Percentiles rank a stretch among this genome's conserved stretches.
These are phyloP conservation scores for Tremellales sp. DNA, from an alignment of 1,284 basidiomycete species.

Conservation along the genomic window DNA sequence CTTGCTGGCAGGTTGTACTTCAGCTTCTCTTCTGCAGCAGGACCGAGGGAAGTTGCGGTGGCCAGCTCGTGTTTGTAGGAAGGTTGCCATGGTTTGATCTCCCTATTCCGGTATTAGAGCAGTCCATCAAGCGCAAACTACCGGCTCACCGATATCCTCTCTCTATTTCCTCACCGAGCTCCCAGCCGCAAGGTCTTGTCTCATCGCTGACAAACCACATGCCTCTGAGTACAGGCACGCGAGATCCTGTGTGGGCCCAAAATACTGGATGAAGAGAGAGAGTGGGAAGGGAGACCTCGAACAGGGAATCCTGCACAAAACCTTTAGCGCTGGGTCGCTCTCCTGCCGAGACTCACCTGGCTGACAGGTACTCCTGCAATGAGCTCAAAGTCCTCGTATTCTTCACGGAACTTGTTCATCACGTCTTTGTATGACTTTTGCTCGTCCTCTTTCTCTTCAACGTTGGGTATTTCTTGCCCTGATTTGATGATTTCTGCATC, in stretches of 20 bases:
- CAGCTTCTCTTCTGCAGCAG: slow-evolving; percentile 55
- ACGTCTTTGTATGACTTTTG: slow-evolving; percentile 31
- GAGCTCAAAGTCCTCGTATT: slow-evolving; percentile 36
- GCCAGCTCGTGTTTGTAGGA: slow-evolving; percentile 54
- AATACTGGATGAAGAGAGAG: slow-evolving; percentile 53
- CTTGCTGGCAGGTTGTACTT: slow-evolving; percentile 48
- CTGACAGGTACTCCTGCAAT: slow-evolving; percentile 46
- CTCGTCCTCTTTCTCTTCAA: slow-evolving; percentile 16
- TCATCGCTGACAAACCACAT: slow-evolving; percentile 54
- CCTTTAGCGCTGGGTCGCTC: not conserved
- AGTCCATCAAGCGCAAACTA: slow-evolving; percentile 4
- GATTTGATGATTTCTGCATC: slow-evolving; percentile 14
- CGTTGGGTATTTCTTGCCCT: slow-evolving; percentile 23
- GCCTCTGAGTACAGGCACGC: slow-evolving; percentile 52
- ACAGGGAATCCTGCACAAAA: slow-evolving; percentile 46
- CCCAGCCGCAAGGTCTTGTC: slow-evolving; percentile 50
- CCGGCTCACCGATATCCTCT: slow-evolving; percentile 48
- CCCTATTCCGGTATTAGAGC: slow-evolving; percentile 10
- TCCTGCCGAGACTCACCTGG: slow-evolving; percentile 33
- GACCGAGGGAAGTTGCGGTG: slow-evolving; percentile 50
- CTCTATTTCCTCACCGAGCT: slow-evolving; percentile 54
- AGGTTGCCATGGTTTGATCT: slow-evolving; percentile 41
- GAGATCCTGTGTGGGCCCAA: slow-evolving; percentile 52
- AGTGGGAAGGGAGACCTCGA: slow-evolving; percentile 44
- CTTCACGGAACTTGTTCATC: slow-evolving; percentile 27